Base-by-base conservation (phyloP, 2,329 filamentous ascomycete genomes). In the Ceratocystis harringtonii region DNA sequence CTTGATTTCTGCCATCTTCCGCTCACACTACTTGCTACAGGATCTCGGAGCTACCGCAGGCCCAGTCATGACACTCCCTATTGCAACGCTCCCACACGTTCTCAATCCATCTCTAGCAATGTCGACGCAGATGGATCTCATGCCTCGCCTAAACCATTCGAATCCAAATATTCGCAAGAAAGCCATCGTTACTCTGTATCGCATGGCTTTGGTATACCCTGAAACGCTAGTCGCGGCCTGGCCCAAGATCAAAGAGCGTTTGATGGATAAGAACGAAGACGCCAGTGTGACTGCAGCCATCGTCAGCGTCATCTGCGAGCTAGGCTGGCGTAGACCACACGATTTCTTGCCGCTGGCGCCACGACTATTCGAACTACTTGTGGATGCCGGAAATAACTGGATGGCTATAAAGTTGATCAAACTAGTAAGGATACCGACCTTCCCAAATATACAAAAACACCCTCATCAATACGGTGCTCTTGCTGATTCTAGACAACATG, bases 341-440 rank as follows among this genome's bases (percentile, higher is more conserved):
- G 94, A 99, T 75, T 97, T 97, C 71, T 79, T 99, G 36, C 90
- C 94, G 15, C 79, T 99, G 36, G 94, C 94, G 0, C 94, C 94
- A 7, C 82, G 94, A 67, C 76, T 99, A 30, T 99, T 97, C 71
- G 92, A 96, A 72, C 80, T 99, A 19, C 78, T 99, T 30, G 92
- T 96, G 12, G 88, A 95, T 68, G 87, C 91, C 65, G 88, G 88
- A 45, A 97, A 99, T 75, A 99, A 99, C 75, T 99, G 94, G 94
- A 97, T 99, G 92, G 92, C 92, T 67, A 99, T 99, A 73, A 99
- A 99, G 74, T 84, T 99, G 68, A 97, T 99, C 74, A 99, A 99
- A 76, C 81, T 99, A 69, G 90, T 92, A 74, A 70, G 83, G 77
- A 43, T 15, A 19, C 15, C 32, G 3, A n/a, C 17, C 15, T 30